phyloP scores from a whole-genome alignment of 176 grass and related monocot genomes.

The Juncus inflexus region DNA sequence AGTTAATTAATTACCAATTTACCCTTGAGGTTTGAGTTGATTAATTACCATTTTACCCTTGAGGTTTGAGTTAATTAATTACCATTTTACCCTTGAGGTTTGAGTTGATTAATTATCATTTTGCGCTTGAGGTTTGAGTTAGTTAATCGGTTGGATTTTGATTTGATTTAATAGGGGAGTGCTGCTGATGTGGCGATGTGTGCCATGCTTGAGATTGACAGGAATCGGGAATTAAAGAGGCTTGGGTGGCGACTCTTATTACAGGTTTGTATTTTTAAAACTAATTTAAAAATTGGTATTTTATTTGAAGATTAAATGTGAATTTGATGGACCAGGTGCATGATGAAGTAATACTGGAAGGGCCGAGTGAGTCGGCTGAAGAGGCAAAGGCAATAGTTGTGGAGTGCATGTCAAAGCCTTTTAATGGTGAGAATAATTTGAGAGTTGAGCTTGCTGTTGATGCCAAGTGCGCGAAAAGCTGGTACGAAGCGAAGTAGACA shows the following conservation, averaged over 20 bases:
- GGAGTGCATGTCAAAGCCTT: conserved; percentile 94
- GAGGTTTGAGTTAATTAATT: conserved; percentile 11
- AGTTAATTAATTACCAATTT: conserved; percentile 7
- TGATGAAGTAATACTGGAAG: conserved; percentile 99
- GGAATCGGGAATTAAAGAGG: conserved; percentile 63
- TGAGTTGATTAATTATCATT: conserved; percentile 21
- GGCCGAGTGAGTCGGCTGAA: conserved; percentile 79
- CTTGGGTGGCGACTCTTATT: conserved; percentile 85
- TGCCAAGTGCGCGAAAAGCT: conserved; percentile 87
- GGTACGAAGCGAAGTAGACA: conserved; percentile 85
- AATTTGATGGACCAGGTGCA: conserved; percentile 56
- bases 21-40: conserved; percentile 12
- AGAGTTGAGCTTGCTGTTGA: conserved; percentile 82
- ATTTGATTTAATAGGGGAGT: conserved; percentile 62
- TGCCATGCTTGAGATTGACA: conserved; percentile 93
- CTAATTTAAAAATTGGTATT: neutral
- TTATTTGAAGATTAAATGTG: conserved; percentile 3
- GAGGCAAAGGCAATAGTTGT: conserved; percentile 79
- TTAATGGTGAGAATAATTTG: conserved; percentile 67
- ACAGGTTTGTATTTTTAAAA: conserved; percentile 48
- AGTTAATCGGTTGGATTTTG: neutral
- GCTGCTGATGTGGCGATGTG: conserved; percentile 99
- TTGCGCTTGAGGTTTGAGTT: neutral
- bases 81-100: conserved; percentile 17
- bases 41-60: conserved; percentile 1